Percentiles rank a stretch among this genome's conserved stretches.
Conservation (phyloP, 1,284 basidiomycete species). For the Spongispora temasekensis region DNA sequence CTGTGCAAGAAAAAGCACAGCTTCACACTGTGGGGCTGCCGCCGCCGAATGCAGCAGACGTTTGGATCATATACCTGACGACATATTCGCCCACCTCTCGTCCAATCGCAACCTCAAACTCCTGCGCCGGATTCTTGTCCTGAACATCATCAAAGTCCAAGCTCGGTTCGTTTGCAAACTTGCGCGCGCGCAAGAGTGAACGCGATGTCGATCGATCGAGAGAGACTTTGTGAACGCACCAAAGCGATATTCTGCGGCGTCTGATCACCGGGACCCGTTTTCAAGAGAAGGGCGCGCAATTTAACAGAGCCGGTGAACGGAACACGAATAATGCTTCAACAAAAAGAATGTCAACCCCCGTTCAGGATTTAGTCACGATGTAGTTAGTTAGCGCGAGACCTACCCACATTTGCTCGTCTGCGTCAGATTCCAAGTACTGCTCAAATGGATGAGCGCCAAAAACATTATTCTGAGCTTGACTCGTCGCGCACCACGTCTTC, state of each 20-base stretch:
- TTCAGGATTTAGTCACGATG: constrained; percentile 8
- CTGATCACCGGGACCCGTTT: constrained; percentile 70
- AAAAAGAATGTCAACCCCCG: constrained; percentile 1
- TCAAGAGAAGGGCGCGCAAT: constrained; percentile 70
- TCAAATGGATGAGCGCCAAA: constrained; percentile 9
- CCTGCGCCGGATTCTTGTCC: constrained; percentile 63
- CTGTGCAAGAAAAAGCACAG: constrained; percentile 38
- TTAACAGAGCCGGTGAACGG: constrained; percentile 83
- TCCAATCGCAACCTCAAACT: constrained; percentile 64
- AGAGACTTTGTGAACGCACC: constrained; percentile 48
- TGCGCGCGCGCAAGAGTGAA: too few relatives aligned
- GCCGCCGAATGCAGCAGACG: too few relatives aligned
- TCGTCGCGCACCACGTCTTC: constrained; percentile 54
- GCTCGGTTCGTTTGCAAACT: constrained; percentile 72
- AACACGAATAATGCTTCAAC: constrained; percentile 67
- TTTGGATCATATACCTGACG: constrained; percentile 52
- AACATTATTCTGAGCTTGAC: neutral
- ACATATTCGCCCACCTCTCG: constrained; percentile 76
- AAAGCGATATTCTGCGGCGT: constrained; percentile 68
- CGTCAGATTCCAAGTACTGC: constrained; percentile 78
- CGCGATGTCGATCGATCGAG: neutral
- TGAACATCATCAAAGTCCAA: constrained; percentile 77
- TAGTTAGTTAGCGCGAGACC: constrained; percentile 17
- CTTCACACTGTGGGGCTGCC: neutral
- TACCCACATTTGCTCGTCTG: constrained; percentile 82